Evolutionary conservation across 164 flowering plant species (phyloP).

Genomic region (Euptelea pleiosperma): DNA sequence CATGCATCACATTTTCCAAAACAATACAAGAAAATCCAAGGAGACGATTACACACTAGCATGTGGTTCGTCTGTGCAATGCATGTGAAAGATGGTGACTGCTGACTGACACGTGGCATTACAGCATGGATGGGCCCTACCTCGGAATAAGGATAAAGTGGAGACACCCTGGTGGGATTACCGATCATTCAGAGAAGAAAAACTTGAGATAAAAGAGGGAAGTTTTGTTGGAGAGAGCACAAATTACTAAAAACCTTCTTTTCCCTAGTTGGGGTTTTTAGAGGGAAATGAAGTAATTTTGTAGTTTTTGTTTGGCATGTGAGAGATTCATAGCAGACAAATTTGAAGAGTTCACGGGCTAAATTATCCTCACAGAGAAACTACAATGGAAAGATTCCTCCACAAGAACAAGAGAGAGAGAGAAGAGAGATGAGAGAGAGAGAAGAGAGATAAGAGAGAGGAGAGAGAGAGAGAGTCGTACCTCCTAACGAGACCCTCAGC

Average conservation of each 20-base stretch:
- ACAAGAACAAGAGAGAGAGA: background rate
- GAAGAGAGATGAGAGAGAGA: background rate
- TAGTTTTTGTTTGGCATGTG: constrained; percentile 1
- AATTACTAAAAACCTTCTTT: no score
- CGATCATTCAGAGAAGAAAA: no score
- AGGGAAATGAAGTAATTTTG: background rate
- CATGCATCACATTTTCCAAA: no score
- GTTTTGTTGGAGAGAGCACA: no score
- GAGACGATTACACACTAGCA: constrained; percentile 7
- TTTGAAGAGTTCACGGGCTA: constrained; percentile 15
- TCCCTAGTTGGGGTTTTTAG: background rate
- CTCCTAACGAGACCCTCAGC: no score
- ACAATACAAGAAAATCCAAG: constrained; percentile 7
- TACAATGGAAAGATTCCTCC: constrained; percentile 18
- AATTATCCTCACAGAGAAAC: constrained; percentile 2
- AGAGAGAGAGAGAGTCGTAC: no score
- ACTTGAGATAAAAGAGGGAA: no score
- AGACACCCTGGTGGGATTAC: constrained; percentile 3
- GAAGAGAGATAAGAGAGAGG: no score
- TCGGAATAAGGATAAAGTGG: background rate
- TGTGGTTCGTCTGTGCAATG: constrained; percentile 7
- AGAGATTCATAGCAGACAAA: constrained; percentile 10
- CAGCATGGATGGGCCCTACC: background rate
- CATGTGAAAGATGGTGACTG: constrained; percentile 18
- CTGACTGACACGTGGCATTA: constrained; percentile 1